Percentiles rank a stretch among this genome's conserved stretches.
Conservation (phyloP, 176 grass and related monocot genomes). For the Phyllostachys edulis region DNA sequence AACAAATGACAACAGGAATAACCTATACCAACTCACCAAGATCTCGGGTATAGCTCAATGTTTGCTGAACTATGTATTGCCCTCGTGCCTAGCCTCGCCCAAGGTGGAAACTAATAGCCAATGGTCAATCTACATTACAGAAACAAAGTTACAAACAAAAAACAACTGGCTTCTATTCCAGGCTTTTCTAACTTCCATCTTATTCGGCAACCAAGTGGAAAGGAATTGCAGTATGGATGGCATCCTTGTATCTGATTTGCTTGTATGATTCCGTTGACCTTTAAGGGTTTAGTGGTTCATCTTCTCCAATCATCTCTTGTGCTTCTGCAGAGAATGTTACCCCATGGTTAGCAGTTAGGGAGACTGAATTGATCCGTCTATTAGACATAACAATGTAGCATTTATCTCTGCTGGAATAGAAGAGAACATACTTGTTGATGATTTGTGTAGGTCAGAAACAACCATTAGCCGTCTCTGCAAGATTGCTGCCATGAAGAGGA, state of each 20-base stretch:
- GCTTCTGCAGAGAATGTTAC: constrained; percentile 47
- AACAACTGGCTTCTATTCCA: constrained; percentile 2
- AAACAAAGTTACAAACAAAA: constrained; percentile 38
- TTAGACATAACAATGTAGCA: not conserved
- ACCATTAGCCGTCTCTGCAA: constrained; percentile 94
- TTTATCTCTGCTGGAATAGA: not conserved
- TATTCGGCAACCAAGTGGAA: constrained; percentile 36
- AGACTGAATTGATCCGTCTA: not conserved
- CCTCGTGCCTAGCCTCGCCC: constrained; percentile 5
- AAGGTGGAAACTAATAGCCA: constrained; percentile 22
- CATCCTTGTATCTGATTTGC: constrained; percentile 7
- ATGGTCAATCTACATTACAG: constrained; percentile 37
- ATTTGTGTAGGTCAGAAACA: constrained; percentile 73
- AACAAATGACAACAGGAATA: not conserved
- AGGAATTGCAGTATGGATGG: constrained; percentile 3
- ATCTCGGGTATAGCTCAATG: constrained; percentile 27
- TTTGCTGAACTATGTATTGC: constrained; percentile 34
- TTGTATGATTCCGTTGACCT: not conserved
- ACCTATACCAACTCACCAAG: not conserved
- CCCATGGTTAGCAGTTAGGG: constrained; percentile 9
- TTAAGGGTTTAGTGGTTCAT: constrained; percentile 66
- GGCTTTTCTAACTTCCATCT: constrained; percentile 34
- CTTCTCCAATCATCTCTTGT: constrained; percentile 56
- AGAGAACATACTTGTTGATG: constrained; percentile 51
- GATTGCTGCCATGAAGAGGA: constrained; percentile 92